Conservation (phyloP, 768 basidiomycete genomes). For the Boletus fagicola region DNA sequence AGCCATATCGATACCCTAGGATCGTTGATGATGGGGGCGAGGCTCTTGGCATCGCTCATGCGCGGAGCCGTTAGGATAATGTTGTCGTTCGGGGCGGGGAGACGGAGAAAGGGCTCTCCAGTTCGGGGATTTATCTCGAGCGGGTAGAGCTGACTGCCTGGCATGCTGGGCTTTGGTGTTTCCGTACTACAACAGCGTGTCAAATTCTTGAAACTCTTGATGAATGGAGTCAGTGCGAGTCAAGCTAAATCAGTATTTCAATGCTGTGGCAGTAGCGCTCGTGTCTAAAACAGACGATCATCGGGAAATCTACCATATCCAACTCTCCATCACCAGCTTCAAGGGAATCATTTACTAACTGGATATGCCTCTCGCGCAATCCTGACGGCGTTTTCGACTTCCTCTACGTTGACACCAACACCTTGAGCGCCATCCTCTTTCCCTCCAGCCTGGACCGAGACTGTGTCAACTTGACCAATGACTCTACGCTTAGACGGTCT, state of each 20-base stretch:
- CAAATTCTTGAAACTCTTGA: neutral
- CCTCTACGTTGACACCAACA: slow-evolving; percentile 65
- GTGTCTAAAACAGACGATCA: neutral
- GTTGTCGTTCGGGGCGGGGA: slow-evolving; percentile 47
- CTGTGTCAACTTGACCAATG: slow-evolving; percentile 7
- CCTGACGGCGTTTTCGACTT: slow-evolving; percentile 64
- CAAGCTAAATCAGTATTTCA: neutral
- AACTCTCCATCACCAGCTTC: neutral
- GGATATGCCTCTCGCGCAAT: slow-evolving; percentile 48
- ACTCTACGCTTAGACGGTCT: slow-evolving; percentile 13
- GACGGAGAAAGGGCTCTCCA: slow-evolving; percentile 55
- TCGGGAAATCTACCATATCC: neutral
- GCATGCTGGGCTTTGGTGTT: slow-evolving; percentile 13
- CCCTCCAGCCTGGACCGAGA: slow-evolving; percentile 72
- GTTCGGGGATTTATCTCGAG: slow-evolving; percentile 42
- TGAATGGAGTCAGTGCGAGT: slow-evolving; percentile 3
- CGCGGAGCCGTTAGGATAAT: slow-evolving; percentile 64
- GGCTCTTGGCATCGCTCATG: slow-evolving; percentile 37
- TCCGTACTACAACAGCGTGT: neutral
- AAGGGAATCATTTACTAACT: slow-evolving; percentile 16
- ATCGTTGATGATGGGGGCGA: slow-evolving; percentile 50
- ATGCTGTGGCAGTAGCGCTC: neutral
- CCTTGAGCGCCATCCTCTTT: slow-evolving; percentile 93
- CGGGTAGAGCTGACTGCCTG: slow-evolving; percentile 32
- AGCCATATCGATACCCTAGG: slow-evolving; percentile 44